Evolutionary conservation across 1,139 yeast species (phyloP), one percentile per base, ranked within the genome.

Genomic region (Blastobotrys malaysiensis): DNA sequence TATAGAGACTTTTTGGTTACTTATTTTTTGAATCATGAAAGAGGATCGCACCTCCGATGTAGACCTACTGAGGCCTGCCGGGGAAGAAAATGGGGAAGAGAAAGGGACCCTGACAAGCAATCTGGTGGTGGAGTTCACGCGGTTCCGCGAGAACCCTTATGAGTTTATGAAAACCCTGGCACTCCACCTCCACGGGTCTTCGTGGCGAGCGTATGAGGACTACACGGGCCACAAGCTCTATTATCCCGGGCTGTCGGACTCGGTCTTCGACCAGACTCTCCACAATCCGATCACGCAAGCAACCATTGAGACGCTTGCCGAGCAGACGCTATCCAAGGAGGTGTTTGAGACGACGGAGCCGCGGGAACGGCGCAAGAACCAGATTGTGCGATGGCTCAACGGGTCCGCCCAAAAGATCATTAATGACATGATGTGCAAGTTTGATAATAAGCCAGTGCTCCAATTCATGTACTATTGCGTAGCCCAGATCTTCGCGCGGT

Each of bases 191-290:
- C 53, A 61, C n/a, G 75, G 76, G 36, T 60, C 69, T 5, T 63
- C 66, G 14, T 73, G 74, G 70, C 63, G 77, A 21, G 68, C 72
- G 16, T 73, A 72, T 60, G 69, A 72, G 50, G 62, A 67, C 48
- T 72, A 71, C 57, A 63, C 69, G 27, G 77, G 77, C 36, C 69
- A 69, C 52, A 66, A 61, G 22, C 59, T 73, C 26, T 73, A 61
- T 59, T 69, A 67, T 52, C 67, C 66, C 7, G 72, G 71, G 1
- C 62, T 70, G 55, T 60, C 68, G 6, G 73, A 69, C 26, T 57
- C 63, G 27, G 59, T 72, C 51, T 57, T 60, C 45, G 59, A 60
- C 18, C 57, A 62, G 45, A 70, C 74, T 5, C 54, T 73, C 52
- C 55, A 56, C 44, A 70, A 69, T 56, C 66, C 67, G 9, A 61